Evolutionary conservation across 768 basidiomycete species (phyloP), one percentile per base, ranked within the genome.

Genomic region (Lactarius hatsudake): DNA sequence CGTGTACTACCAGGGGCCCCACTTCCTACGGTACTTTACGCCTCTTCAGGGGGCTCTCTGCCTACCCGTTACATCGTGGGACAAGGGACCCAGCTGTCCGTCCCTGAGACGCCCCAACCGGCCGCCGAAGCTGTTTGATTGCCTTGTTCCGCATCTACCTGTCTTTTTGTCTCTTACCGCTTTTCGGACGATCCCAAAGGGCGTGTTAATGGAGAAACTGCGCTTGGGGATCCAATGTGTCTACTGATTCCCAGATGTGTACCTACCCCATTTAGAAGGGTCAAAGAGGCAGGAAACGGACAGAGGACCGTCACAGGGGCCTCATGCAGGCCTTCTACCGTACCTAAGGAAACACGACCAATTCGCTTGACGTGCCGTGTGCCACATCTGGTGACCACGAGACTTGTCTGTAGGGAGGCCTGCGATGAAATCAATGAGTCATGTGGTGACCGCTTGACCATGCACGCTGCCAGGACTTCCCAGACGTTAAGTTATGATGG

Each of bases 31-130:
- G 12, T 38, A 83, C 85, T 36, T 76, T 85, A 58, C 89, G 87
- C 75, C 86, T 87, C 67, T 75, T 89, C 36, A 84, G 84, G 72
- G 87, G 87, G 85, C 85, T 85, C 76, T 89, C 88, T 78, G 86
- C 87, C 71, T 83, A 84, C 58, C 76, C 89, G 34, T 87, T 89
- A 75, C 79, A 78, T 0, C 89, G 89, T 72, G 87, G 87, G 51
- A 15, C 6, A 13, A 53, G 51, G 51, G 12, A 13, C 6, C 74
- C 82, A 15, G 85, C 89, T 53, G 84, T 86, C 70, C 89, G 87
- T 74, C 88, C 88, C 42, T 26, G 51, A 17, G 51, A 80, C 88
- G 65, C 89, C 88, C 75, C 86, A 86, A 71, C 81, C 80, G 65
- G 79, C 48, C 77, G 89, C 65, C 80, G 67, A 40, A 54, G 80